Evolutionary conservation across 305 asterid species (phyloP), one percentile per base, ranked within the genome.

Genomic region (Rubia tinctorum): DNA sequence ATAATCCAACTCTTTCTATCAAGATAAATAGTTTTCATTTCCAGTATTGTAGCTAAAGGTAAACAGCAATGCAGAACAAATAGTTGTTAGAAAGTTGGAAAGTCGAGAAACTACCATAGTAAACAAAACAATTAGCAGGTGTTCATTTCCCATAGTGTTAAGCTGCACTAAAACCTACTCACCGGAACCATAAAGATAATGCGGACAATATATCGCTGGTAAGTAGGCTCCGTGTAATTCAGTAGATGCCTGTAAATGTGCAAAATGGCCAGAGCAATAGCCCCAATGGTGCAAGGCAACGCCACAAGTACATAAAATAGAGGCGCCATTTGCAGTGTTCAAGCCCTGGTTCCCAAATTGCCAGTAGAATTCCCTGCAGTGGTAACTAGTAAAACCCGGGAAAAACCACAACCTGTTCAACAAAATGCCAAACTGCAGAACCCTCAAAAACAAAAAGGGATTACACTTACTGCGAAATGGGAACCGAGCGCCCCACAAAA

Each of bases 141-240:
- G 6, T 71, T 20, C 30, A 69, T 8, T 15, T 17, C 14, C 7
- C 61, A 5, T 12, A 0, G 39, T 58, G 13, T 13, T 30, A 39
- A 71, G 39, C 59, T 22, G 39, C 2, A 42, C 59, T 2, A 39
- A 7, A 40, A 69, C 9, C 10, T 27, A 86, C 99, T 92, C 81
- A 95, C 99, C 72, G 98, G 99, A 85, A 95, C 97, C 99, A 95
- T 95, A 77, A 95, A 95, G 84, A 95, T 91, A 77, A 95, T 95
- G 39, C 99, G 97, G 70, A 95, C 98, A 66, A 93, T 95, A 82
- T 86, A 93, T 82, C 98, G 84, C 87, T 95, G 99, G 82, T 86
- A 95, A n/a, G 90, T 87, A 43, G 99, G 97, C 87, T 93, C 98
- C 1, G 99, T 95, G 73, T 95, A 95, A 80, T 95, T 95, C 92